phyloP scores from a whole-genome alignment of 108 stramenopile genomes.

The Schizochytrium sp. region DNA sequence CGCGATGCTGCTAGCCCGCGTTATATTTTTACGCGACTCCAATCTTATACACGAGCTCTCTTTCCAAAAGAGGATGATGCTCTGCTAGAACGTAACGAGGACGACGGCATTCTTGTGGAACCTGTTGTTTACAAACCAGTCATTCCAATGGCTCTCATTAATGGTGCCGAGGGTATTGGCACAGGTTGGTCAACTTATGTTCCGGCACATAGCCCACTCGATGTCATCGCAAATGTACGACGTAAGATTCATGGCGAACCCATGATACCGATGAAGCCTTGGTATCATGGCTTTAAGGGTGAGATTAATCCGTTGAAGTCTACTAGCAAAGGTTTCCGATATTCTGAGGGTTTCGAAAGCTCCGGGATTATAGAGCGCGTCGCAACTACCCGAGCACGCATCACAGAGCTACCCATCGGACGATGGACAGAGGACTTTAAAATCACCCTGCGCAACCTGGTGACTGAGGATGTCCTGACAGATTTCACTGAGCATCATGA shows the following conservation, averaged over 20 bases:
- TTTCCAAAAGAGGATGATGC: constrained; percentile 88
- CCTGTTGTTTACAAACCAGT: constrained; percentile 86
- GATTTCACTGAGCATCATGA: constrained; percentile 86
- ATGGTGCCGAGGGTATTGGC: constrained; percentile 92
- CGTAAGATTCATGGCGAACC: constrained; percentile 75
- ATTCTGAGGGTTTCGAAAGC: constrained; percentile 63
- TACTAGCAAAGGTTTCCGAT: not conserved
- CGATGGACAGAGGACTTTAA: constrained; percentile 90
- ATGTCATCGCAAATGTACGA: constrained; percentile 83
- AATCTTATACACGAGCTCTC: constrained; percentile 80
- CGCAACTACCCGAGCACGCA: constrained; percentile 73
- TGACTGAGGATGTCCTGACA: constrained; percentile 75
- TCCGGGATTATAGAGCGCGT: constrained; percentile 73
- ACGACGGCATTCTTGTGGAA: constrained; percentile 88
- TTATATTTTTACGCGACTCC: constrained; percentile 90
- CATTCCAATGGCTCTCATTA: constrained; percentile 82
- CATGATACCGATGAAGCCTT: constrained; percentile 66
- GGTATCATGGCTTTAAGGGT: constrained; percentile 80
- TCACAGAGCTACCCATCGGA: constrained; percentile 89
- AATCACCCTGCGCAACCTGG: constrained; percentile 77
- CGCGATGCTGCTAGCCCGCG: constrained; percentile 90
- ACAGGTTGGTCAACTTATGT: constrained; percentile 93
- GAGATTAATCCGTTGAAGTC: constrained; percentile 65
- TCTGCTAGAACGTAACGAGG: constrained; percentile 82
- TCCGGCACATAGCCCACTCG: constrained; percentile 85